Conservation (phyloP, 352 stramenopile species). For the Phytophthora palmivora region DNA sequence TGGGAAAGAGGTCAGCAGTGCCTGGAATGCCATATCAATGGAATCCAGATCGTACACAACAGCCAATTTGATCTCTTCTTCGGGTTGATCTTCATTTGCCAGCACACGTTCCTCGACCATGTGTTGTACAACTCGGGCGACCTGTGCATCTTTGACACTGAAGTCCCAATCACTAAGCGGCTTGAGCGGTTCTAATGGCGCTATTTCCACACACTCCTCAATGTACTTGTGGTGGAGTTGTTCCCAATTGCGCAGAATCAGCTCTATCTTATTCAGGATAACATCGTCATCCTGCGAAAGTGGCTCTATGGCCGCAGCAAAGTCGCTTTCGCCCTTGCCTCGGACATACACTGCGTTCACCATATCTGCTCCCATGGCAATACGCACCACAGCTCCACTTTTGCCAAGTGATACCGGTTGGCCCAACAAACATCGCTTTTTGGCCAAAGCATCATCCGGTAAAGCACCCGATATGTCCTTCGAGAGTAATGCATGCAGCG, state of each 20-base stretch:
- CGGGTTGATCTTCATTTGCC: slow-evolving; percentile 28
- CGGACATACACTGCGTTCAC: slow-evolving; percentile 71
- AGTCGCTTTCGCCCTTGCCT: slow-evolving; percentile 41
- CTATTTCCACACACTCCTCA: slow-evolving; percentile 48
- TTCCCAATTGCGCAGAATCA: slow-evolving; percentile 79
- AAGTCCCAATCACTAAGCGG: slow-evolving; percentile 81
- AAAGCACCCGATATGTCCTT: slow-evolving; percentile 73
- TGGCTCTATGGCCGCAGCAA: slow-evolving; percentile 41
- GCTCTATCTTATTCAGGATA: slow-evolving; percentile 70
- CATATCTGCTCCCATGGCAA: slow-evolving; percentile 90
- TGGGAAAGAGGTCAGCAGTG: slow-evolving; percentile 81
- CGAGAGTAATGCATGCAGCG: slow-evolving; percentile 71
- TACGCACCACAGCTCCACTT: slow-evolving; percentile 76
- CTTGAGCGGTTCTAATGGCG: slow-evolving; percentile 51
- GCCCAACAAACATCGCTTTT: slow-evolving; percentile 73
- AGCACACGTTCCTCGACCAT: slow-evolving; percentile 62
- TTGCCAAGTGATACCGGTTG: slow-evolving; percentile 86
- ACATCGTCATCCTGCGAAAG: slow-evolving; percentile 61
- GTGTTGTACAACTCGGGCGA: slow-evolving; percentile 65
- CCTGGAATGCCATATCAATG: slow-evolving; percentile 87
- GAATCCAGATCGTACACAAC: slow-evolving; percentile 88
- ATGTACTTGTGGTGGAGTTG: slow-evolving; percentile 67
- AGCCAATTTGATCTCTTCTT: slow-evolving; percentile 63
- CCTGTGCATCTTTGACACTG: slow-evolving; percentile 69
- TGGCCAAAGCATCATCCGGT: slow-evolving; percentile 51